These are phyloP conservation scores for Sextonia rubra DNA, from an alignment of 164 flowering plant genomes.

Conservation along the genomic window DNA sequence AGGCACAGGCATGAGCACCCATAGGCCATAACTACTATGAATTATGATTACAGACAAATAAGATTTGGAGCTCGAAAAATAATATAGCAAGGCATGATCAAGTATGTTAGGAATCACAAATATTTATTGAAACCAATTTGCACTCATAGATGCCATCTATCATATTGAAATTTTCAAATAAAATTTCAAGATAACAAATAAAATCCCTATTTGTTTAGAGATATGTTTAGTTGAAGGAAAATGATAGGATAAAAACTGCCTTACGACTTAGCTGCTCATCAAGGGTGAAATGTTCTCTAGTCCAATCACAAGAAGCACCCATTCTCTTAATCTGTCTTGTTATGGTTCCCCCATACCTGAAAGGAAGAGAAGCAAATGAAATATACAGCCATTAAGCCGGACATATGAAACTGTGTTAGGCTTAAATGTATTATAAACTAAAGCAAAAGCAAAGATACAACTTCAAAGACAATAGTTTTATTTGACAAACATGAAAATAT, in stretches of 20 bases:
- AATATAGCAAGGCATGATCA: background rate
- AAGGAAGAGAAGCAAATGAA: constrained; percentile 6
- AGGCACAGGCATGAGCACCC: no score
- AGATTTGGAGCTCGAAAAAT: no score
- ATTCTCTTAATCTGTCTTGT: constrained; percentile 90
- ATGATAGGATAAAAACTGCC: constrained; percentile 33
- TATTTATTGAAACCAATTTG: background rate
- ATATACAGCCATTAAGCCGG: background rate
- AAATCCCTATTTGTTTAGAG: background rate
- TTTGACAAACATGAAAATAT: background rate
- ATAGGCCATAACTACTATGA: no score
- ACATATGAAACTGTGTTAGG: background rate
- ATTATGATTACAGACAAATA: no score
- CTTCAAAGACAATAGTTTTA: background rate
- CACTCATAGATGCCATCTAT: background rate
- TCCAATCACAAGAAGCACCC: constrained; percentile 99
- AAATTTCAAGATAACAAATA: background rate
- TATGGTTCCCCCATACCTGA: constrained; percentile 89
- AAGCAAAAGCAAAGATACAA: background rate
- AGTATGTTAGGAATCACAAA: no score
- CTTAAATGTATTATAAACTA: background rate
- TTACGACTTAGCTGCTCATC: constrained; percentile 99
- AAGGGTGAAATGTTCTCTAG: constrained; percentile 84
- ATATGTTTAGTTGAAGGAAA: background rate
- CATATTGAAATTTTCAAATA: background rate